A percentile compares a stretch with the other conserved stretches of the same genome.
Evolutionary conservation across 768 basidiomycete genomes (phyloP).

Genomic region (Phylloporus arenicola): DNA sequence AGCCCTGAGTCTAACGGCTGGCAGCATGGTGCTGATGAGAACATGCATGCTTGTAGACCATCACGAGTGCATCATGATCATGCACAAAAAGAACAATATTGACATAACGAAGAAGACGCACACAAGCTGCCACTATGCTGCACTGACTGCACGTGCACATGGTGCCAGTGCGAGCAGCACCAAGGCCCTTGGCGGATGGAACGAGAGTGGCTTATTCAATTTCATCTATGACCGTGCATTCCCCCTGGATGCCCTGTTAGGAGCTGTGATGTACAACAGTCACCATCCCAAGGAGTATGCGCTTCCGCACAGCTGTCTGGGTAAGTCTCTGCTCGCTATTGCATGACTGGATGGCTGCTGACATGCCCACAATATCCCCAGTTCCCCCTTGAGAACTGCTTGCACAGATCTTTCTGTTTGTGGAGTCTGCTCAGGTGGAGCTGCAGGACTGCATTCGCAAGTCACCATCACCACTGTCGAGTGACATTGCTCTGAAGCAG

Average conservation of each 20-base stretch:
- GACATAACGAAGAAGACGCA: constrained; percentile 32
- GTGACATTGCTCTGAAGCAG: constrained; percentile 20
- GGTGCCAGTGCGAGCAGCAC: too few relatives aligned
- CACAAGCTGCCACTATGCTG: constrained; percentile 25
- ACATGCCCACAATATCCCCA: constrained; percentile 1
- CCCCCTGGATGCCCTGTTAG: constrained; percentile 30
- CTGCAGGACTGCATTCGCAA: background rate
- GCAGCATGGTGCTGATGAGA: too few relatives aligned
- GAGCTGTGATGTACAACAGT: constrained; percentile 29
- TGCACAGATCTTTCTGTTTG: constrained; percentile 6
- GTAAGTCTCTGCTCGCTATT: background rate
- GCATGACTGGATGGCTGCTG: background rate
- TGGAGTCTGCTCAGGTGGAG: background rate
- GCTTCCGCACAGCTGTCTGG: constrained; percentile 11
- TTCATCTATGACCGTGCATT: constrained; percentile 31
- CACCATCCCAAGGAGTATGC: constrained; percentile 23
- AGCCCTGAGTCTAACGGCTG: too few relatives aligned
- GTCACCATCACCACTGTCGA: background rate
- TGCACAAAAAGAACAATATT: too few relatives aligned
- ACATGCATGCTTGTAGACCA: too few relatives aligned
- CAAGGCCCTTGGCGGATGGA: constrained; percentile 33
- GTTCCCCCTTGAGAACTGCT: constrained; percentile 1
- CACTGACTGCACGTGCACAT: constrained; percentile 25
- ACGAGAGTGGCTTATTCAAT: constrained; percentile 20
- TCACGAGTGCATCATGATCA: constrained; percentile 17